phyloP scores from a whole-genome alignment of 768 basidiomycete species.

The Boletales sp. region DNA sequence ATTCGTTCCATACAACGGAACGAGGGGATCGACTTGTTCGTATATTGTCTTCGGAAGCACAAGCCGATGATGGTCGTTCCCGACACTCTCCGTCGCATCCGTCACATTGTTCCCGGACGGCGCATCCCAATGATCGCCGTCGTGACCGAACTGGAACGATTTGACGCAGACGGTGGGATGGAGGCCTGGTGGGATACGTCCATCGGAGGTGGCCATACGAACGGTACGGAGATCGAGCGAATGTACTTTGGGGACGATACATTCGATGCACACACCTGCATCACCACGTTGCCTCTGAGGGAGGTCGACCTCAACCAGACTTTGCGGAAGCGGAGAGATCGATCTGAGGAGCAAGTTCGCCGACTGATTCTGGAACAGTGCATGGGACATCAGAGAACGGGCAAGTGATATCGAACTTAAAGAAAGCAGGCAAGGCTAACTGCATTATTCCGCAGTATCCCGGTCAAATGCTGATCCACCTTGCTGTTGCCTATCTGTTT shows the following conservation, averaged over 20 bases:
- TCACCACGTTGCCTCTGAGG: slow-evolving; percentile 30
- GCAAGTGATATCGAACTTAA: slow-evolving; percentile 2
- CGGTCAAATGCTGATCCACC: not conserved
- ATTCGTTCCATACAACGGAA: slow-evolving; percentile 13
- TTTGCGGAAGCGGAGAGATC: slow-evolving; percentile 19
- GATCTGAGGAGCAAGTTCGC: slow-evolving; percentile 12
- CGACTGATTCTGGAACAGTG: slow-evolving; percentile 16
- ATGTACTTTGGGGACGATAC: slow-evolving; percentile 14
- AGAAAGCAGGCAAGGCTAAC: too few relatives aligned
- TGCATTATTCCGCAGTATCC: slow-evolving; percentile 3
- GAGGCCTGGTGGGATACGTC: slow-evolving; percentile 29
- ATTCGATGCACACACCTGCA: slow-evolving; percentile 37
- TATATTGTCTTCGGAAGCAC: slow-evolving; percentile 24
- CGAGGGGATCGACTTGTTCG: slow-evolving; percentile 19
- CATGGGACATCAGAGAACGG: slow-evolving; percentile 3
- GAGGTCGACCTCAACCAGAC: slow-evolving; percentile 9
- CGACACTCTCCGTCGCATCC: slow-evolving; percentile 4
- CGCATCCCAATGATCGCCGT: slow-evolving; percentile 21
- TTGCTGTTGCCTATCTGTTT: slow-evolving; percentile 4
- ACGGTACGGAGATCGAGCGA: slow-evolving; percentile 27
- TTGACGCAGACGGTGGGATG: slow-evolving; percentile 17
- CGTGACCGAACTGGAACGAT: slow-evolving; percentile 25
- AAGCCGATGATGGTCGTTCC: slow-evolving; percentile 14
- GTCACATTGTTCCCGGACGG: not conserved
- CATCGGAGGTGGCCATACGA: slow-evolving; percentile 12